Evolutionary conservation across 2,329 filamentous ascomycete species (phyloP).

Genomic region (Chaetomium olivaceum): DNA sequence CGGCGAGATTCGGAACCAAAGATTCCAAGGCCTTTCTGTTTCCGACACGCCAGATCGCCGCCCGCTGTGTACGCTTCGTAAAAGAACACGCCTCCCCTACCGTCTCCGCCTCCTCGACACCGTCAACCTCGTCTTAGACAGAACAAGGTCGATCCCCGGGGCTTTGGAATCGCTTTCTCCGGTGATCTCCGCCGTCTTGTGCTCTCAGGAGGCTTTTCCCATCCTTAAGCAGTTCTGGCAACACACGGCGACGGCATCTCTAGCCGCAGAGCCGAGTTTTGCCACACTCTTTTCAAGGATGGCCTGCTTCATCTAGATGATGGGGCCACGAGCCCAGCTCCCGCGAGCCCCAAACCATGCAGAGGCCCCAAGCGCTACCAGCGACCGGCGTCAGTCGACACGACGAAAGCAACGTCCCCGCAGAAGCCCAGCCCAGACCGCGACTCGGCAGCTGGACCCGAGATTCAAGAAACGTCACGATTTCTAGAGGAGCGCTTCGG

Average conservation of each 20-base stretch:
- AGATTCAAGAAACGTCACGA: slow-evolving; percentile 66
- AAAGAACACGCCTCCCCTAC: slow-evolving; percentile 56
- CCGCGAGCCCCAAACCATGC: slow-evolving; percentile 42
- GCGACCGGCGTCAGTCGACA: slow-evolving; percentile 50
- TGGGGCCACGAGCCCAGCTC: slow-evolving; percentile 33
- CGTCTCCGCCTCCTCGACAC: slow-evolving; percentile 52
- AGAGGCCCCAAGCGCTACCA: slow-evolving; percentile 84
- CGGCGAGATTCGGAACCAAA: slow-evolving; percentile 60
- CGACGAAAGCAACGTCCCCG: slow-evolving; percentile 29
- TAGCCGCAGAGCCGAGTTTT: slow-evolving; percentile 89
- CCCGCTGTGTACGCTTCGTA: slow-evolving; percentile 74
- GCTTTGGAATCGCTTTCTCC: slow-evolving; percentile 58
- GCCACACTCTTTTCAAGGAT: slow-evolving; percentile 71
- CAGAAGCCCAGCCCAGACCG: slow-evolving; percentile 25
- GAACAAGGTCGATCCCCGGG: slow-evolving; percentile 52
- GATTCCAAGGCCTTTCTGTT: slow-evolving; percentile 79
- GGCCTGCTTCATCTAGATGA: slow-evolving; percentile 53
- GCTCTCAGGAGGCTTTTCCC: slow-evolving; percentile 64
- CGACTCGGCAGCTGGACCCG: slow-evolving; percentile 34
- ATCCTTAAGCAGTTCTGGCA: slow-evolving; percentile 97
- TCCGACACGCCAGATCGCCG: slow-evolving; percentile 69
- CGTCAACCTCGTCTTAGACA: slow-evolving; percentile 65
- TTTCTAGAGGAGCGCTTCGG: slow-evolving; percentile 96
- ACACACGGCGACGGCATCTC: slow-evolving; percentile 89
- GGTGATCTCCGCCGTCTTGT: slow-evolving; percentile 69